phyloP scores from a whole-genome alignment of 108 stramenopile genomes.

The Stephanodiscus triporus region DNA sequence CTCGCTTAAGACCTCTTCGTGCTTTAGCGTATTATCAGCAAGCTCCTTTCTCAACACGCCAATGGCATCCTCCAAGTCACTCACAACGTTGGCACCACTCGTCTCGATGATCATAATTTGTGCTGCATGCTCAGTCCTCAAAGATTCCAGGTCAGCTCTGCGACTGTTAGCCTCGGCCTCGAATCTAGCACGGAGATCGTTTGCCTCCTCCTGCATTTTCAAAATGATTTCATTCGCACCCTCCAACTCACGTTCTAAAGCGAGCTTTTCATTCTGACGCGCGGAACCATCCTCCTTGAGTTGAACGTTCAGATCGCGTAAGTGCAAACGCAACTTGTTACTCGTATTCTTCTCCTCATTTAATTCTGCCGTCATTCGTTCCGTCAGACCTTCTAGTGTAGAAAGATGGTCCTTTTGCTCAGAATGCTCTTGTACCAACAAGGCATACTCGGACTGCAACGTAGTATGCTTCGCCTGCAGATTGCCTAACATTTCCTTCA shows the following conservation, averaged over 20 bases:
- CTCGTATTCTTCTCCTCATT: constrained; percentile 18
- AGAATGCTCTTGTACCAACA: constrained; percentile 9
- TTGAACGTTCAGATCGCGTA: constrained; percentile 23
- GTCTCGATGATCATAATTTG: constrained; percentile 15
- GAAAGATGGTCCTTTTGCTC: constrained; percentile 13
- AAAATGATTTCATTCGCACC: background rate
- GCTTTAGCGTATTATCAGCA: constrained; percentile 1
- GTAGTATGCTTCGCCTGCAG: constrained; percentile 2
- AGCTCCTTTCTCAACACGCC: background rate
- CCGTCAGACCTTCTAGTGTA: constrained; percentile 10
- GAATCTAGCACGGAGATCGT: background rate
- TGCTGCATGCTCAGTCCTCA: constrained; percentile 4
- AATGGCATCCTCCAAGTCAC: constrained; percentile 19
- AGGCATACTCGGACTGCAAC: constrained; percentile 6
- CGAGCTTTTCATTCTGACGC: constrained; percentile 10
- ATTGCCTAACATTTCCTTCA: background rate
- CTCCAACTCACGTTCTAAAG: constrained; percentile 3
- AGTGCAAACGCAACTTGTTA: constrained; percentile 20
- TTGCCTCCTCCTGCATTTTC: background rate
- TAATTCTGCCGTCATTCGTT: constrained; percentile 20
- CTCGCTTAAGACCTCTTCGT: constrained; percentile 12
- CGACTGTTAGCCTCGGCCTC: background rate
- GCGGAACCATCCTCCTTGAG: constrained; percentile 12
- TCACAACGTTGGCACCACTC: constrained; percentile 20
- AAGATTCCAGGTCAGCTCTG: background rate